Evolutionary conservation across 331 rosid species (phyloP).

Genomic region (Acacia pycnantha): DNA sequence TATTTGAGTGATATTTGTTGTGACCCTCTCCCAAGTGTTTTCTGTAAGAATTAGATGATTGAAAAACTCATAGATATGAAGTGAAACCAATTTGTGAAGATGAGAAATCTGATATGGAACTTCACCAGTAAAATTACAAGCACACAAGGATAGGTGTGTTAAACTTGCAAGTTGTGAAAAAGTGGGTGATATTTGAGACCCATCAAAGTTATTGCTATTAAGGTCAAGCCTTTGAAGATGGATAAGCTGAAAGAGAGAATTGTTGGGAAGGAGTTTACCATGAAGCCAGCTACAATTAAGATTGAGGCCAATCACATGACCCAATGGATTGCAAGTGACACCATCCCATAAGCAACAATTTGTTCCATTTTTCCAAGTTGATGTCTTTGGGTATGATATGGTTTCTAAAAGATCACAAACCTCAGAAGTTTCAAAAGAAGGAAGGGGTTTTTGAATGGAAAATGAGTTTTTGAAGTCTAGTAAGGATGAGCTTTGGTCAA

Average conservation of each 20-base stretch:
- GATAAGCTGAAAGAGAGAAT: neutral
- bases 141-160: neutral
- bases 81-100: neutral
- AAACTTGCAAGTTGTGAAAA: neutral
- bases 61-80: neutral
- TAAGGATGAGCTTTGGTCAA: neutral
- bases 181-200: neutral
- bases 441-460: neutral
- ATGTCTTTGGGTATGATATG: neutral
- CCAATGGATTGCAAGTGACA: neutral
- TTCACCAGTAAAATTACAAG: neutral
- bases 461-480: neutral
- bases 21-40: neutral
- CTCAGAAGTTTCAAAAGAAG: too few relatives aligned
- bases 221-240: neutral
- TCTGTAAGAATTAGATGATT: neutral
- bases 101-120: neutral
- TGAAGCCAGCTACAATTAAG: neutral
- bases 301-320: neutral
- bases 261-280: neutral
- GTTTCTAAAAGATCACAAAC: neutral
- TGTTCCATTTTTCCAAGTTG: neutral
- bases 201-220: neutral
- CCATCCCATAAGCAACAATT: neutral
- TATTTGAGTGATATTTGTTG: neutral